Evolutionary conservation across 768 basidiomycete species (phyloP).

Genomic region (Glaciozyma martinii): DNA sequence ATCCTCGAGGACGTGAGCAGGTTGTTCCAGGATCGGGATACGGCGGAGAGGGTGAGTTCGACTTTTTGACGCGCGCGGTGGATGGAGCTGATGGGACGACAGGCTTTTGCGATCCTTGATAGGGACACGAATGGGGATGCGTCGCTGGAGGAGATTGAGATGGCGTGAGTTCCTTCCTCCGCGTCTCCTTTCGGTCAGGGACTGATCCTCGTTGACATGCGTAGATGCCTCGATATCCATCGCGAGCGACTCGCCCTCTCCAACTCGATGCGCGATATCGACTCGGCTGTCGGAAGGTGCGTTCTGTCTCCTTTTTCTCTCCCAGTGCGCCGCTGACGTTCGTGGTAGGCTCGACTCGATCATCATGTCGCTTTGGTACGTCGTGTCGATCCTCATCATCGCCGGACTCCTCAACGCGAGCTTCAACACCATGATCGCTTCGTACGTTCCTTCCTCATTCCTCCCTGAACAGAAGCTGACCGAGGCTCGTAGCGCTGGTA

Average conservation of each 20-base stretch:
- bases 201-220: not conserved
- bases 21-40: constrained; percentile 58
- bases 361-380: constrained; percentile 61
- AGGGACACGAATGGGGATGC: constrained; percentile 46
- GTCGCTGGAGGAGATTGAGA: constrained; percentile 55
- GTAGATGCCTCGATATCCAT: constrained; percentile 58
- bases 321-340: not conserved
- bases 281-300: constrained; percentile 65
- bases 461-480: not conserved
- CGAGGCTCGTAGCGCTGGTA: constrained; percentile 45
- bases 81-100: constrained; percentile 37
- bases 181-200: not conserved
- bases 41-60: constrained; percentile 26
- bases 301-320: not conserved
- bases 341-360: constrained; percentile 62
- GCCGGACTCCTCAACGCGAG: constrained; percentile 57
- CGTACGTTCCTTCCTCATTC: constrained; percentile 5
- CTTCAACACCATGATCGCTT: constrained; percentile 23
- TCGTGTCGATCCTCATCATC: constrained; percentile 66
- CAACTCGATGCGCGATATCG: constrained; percentile 78
- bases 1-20: constrained; percentile 59
- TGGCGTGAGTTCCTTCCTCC: constrained; percentile 33
- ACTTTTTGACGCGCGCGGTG: not conserved
- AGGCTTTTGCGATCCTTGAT: constrained; percentile 43
- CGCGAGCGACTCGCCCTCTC: constrained; percentile 75